phyloP scores from a whole-genome alignment of 371 early-diverging fungal species.

The Mortierella sp. region DNA sequence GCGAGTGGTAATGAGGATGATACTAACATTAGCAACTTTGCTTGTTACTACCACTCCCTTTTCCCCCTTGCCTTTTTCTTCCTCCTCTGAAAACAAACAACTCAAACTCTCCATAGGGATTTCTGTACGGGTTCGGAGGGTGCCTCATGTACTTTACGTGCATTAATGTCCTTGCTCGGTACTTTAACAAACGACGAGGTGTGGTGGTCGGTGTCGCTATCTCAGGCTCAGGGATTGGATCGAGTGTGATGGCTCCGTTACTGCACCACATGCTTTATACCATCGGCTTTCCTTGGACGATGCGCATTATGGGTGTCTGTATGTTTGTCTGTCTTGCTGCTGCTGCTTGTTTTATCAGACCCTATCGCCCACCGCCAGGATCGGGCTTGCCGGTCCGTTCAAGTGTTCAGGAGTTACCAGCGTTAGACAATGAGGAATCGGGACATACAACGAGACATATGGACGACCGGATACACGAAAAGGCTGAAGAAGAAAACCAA shows the following conservation, averaged over 20 bases:
- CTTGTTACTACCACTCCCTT: neutral
- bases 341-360: conserved; percentile 11
- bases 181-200: conserved; percentile 24
- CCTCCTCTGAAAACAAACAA: neutral
- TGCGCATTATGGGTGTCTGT: conserved; percentile 20
- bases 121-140: conserved; percentile 25
- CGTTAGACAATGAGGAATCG: neutral
- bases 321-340: conserved; percentile 19
- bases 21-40: neutral
- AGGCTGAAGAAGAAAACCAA: neutral
- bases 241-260: conserved; percentile 20
- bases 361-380: neutral
- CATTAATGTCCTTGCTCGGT: conserved; percentile 24
- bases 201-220: conserved; percentile 18
- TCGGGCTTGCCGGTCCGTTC: neutral
- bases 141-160: conserved; percentile 29
- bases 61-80: neutral
- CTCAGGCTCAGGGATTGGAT: conserved; percentile 24
- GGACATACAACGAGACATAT: neutral
- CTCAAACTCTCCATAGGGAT: conserved; percentile 5
- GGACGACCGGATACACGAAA: neutral
- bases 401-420: neutral
- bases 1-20: neutral
- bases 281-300: conserved; percentile 29
- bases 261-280: conserved; percentile 11